Evolutionary conservation across 2,329 filamentous ascomycete genomes (phyloP).

Genomic region (Cladosporium sp.): DNA sequence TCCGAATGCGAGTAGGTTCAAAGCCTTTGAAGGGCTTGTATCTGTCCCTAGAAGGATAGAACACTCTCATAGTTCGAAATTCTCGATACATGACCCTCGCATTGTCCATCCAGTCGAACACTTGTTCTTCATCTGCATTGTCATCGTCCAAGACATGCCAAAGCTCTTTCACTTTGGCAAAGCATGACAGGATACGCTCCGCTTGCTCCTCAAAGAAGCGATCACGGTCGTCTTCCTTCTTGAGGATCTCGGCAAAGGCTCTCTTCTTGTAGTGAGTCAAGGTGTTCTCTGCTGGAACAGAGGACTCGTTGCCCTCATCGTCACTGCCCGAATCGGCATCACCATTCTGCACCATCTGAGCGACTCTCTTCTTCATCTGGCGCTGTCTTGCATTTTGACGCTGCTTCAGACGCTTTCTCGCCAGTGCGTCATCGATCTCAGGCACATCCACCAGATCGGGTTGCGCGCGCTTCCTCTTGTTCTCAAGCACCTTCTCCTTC

Average conservation of each 20-base stretch:
- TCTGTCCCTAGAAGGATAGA: slow-evolving; percentile 56
- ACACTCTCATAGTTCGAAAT: slow-evolving; percentile 60
- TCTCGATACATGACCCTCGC: slow-evolving; percentile 60
- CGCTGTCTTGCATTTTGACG: slow-evolving; percentile 1
- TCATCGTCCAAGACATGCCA: slow-evolving; percentile 46
- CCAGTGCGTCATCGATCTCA: slow-evolving; percentile 14
- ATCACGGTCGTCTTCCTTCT: slow-evolving; percentile 21
- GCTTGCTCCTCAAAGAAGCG: slow-evolving; percentile 25
- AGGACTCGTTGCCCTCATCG: not conserved
- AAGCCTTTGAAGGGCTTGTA: slow-evolving; percentile 49
- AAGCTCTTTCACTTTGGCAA: slow-evolving; percentile 40
- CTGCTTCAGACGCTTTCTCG: slow-evolving; percentile 15
- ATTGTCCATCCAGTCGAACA: slow-evolving; percentile 59
- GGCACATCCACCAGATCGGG: slow-evolving; percentile 10
- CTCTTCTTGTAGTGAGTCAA: not conserved
- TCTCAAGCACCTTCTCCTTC: slow-evolving; percentile 15
- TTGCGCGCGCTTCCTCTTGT: slow-evolving; percentile 9
- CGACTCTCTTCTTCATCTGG: not conserved
- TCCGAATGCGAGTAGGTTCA: slow-evolving; percentile 17
- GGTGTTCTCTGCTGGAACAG: not conserved
- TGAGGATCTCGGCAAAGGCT: slow-evolving; percentile 16
- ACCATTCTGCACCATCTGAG: not conserved
- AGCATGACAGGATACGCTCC: slow-evolving; percentile 31
- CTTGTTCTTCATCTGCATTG: slow-evolving; percentile 50
- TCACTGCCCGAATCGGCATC: not conserved